Conservation (phyloP, 2,329 filamentous ascomycete genomes). For the Phaeoacremonium minimum region DNA sequence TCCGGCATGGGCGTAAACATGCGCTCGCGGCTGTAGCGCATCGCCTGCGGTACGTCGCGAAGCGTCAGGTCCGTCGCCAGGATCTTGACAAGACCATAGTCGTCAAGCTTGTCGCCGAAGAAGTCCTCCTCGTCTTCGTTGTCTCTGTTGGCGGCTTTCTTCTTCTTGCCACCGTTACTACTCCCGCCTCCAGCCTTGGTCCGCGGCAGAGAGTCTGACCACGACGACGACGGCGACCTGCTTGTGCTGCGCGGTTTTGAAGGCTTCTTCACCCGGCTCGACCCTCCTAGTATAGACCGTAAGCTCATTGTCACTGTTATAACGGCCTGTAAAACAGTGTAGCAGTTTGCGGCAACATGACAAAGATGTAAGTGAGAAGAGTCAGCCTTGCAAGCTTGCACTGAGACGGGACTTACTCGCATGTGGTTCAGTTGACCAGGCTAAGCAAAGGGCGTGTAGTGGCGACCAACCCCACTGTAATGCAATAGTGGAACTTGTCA, state of each 20-base stretch:
- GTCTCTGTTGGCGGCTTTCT: constrained; percentile 20
- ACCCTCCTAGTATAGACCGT: constrained; percentile 14
- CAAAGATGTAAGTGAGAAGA: too few species aligned
- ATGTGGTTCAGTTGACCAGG: too few species aligned
- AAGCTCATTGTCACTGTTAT: constrained; percentile 7
- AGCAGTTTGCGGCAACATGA: too few species aligned
- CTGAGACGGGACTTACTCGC: too few species aligned
- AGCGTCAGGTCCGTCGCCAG: constrained; percentile 53
- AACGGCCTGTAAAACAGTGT: too few species aligned
- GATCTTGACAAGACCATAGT: constrained; percentile 51
- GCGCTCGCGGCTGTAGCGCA: constrained; percentile 53
- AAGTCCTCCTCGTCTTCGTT: constrained; percentile 25
- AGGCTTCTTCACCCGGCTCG: constrained; percentile 11
- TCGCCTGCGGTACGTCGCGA: constrained; percentile 60
- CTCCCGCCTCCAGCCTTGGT: constrained; percentile 7
- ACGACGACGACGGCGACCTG: constrained; percentile 8
- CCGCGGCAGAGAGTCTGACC: constrained; percentile 10
- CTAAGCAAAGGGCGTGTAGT: too few species aligned
- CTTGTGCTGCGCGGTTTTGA: constrained; percentile 7
- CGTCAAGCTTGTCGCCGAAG: constrained; percentile 49
- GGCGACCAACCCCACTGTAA: too few species aligned
- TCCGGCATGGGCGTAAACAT: constrained; percentile 65
- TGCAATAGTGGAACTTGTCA: too few species aligned
- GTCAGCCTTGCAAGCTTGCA: too few species aligned
- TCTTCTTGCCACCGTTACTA: neutral